Conservation (phyloP, 1,284 basidiomycete genomes). For the Cryptococcus hybrid region DNA sequence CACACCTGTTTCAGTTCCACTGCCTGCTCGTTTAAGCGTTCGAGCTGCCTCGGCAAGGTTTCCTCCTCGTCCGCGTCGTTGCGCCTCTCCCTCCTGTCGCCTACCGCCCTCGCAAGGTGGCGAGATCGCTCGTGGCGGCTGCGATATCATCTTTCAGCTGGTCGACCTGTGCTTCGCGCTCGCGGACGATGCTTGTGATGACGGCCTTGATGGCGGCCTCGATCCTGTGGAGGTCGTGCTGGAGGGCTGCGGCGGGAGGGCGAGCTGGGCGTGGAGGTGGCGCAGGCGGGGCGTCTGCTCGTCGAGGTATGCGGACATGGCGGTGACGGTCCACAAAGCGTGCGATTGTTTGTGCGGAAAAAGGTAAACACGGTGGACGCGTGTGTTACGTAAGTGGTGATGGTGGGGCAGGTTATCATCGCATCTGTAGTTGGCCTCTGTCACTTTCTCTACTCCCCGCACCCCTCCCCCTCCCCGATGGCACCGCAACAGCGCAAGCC, state of each 20-base stretch:
- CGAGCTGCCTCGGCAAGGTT: constrained; percentile 38
- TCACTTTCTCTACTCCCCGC: too few species aligned
- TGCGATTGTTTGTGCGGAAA: too few species aligned
- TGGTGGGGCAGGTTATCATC: too few species aligned
- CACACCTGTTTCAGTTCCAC: constrained; percentile 31
- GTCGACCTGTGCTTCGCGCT: constrained; percentile 44
- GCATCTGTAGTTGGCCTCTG: too few species aligned
- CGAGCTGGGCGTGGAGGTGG: constrained; percentile 39
- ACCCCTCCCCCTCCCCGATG: constrained; percentile 11
- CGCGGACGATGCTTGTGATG: constrained; percentile 36
- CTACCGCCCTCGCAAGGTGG: background rate
- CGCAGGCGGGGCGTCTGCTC: constrained; percentile 43
- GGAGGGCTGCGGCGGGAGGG: constrained; percentile 31
- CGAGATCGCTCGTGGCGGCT: constrained; percentile 26
- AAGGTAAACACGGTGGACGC: too few species aligned
- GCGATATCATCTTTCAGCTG: constrained; percentile 35
- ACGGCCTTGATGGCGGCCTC: constrained; percentile 41
- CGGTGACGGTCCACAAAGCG: too few species aligned
- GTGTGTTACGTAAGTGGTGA: too few species aligned
- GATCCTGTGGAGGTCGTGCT: constrained; percentile 37
- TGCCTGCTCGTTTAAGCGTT: constrained; percentile 30
- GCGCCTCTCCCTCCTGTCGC: too few species aligned
- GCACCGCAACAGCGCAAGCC: too few species aligned
- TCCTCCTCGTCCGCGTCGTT: constrained; percentile 1
- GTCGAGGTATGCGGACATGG: constrained; percentile 44